Conservation (phyloP, 2,329 filamentous ascomycete genomes). For the Phyllosticta citriasiana region DNA sequence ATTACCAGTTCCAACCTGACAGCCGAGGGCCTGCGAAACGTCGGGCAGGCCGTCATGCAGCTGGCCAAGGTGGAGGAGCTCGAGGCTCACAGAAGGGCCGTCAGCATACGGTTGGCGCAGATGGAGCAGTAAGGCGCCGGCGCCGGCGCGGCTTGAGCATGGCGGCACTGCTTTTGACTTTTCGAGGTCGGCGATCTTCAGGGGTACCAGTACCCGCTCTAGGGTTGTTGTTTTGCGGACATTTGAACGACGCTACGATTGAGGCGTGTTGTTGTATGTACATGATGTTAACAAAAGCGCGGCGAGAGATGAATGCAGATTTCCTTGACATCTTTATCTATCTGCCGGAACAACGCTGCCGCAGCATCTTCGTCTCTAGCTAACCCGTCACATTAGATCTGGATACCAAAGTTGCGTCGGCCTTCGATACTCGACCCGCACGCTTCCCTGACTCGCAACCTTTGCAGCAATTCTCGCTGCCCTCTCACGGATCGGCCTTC, state of each 20-base stretch:
- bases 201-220: too few relatives aligned
- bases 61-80: slow-evolving; percentile 88
- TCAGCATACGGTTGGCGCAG: slow-evolving; percentile 49
- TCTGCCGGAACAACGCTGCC: not conserved
- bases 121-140: not conserved
- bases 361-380: too few relatives aligned
- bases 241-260: not conserved
- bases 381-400: too few relatives aligned
- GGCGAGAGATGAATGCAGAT: not conserved
- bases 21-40: slow-evolving; percentile 70
- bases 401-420: too few relatives aligned
- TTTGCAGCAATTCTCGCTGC: too few relatives aligned
- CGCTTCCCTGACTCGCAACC: too few relatives aligned
- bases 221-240: too few relatives aligned
- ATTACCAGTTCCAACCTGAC: slow-evolving; percentile 92
- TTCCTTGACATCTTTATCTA: not conserved
- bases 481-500: too few relatives aligned
- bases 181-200: not conserved
- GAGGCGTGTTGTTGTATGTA: not conserved
- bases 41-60: slow-evolving; percentile 86
- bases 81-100: slow-evolving; percentile 77
- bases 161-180: not conserved
- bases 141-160: not conserved
- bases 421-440: too few relatives aligned
- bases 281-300: not conserved